phyloP scores from a whole-genome alignment of 1,139 yeast species.

The Taphrina communis region DNA sequence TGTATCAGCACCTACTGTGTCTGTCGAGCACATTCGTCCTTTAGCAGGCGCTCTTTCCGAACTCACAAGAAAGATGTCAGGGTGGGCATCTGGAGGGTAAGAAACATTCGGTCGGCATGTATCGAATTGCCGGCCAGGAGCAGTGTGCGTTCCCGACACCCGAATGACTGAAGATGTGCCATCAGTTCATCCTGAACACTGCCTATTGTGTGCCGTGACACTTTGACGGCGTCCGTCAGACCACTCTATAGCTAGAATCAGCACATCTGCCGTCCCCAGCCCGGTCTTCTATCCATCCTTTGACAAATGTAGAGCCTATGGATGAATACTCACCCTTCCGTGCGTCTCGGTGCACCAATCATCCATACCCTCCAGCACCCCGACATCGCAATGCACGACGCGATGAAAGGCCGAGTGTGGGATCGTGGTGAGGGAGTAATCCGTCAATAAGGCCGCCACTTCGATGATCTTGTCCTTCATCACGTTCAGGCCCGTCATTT shows the following conservation, averaged over 20 bases:
- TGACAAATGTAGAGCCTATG: no score
- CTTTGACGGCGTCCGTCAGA: slow-evolving; percentile 69
- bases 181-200: slow-evolving; percentile 70
- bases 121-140: slow-evolving; percentile 89
- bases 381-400: slow-evolving; percentile 72
- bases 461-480: slow-evolving; percentile 77
- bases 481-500: slow-evolving; percentile 90
- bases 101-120: slow-evolving; percentile 87
- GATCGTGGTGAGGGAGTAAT: slow-evolving; percentile 71
- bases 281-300: no score
- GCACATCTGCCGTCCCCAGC: background rate
- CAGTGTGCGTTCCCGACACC: slow-evolving; percentile 61
- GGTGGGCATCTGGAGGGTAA: slow-evolving; percentile 81
- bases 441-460: slow-evolving; percentile 88
- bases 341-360: slow-evolving; percentile 87
- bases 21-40: no score
- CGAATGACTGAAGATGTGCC: slow-evolving; percentile 63
- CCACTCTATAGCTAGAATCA: slow-evolving; percentile 59
- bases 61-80: slow-evolving; percentile 64
- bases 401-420: slow-evolving; percentile 77
- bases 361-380: slow-evolving; percentile 72
- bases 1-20: background rate
- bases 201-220: slow-evolving; percentile 60
- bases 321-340: slow-evolving; percentile 53
- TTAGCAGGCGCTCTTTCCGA: no score